Evolutionary conservation across 176 grass and related monocot species (phyloP), one percentile per base, ranked within the genome.

Genomic region (Paspalum notatum): DNA sequence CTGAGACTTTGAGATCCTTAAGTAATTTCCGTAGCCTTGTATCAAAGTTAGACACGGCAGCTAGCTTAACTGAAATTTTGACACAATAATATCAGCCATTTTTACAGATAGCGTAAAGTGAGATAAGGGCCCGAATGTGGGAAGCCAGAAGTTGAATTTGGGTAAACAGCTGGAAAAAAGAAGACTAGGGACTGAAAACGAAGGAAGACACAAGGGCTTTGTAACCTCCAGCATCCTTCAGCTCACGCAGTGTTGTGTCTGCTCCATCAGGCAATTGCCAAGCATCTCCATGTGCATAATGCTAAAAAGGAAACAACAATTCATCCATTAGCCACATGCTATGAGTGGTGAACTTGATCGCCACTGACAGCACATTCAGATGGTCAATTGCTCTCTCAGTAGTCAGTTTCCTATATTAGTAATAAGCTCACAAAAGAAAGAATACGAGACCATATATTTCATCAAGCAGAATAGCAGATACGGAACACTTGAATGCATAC

Each of bases 31-130:
- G 66, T 74, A 95, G 56, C 46, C 95, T 88, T 60, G 90, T 93
- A 80, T 95, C 95, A 14, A 98, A 98, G 75, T 98, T 91, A 61
- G 95, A 93, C 27, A 98, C 92, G 53, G 93, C 95, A 65, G 90
- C 95, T 47, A 98, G 84, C 88, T 95, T 98, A 68, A 98, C 95
- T 98, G 90, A 85, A 87, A 83, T 67, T n/a, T 38, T 83, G 52
- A 74, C 76, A 87, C 50, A 56, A 32, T 45, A 91, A 51, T 7
- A 72, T 65, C 59, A 81, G 25, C 18, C 66, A 32, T 21, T 63
- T 32, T 21, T 45, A 44, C 3, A 9, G 51, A 80, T 32, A 18
- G 52, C 37, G 25, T 9, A 42, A 3, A 22, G 0, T 0, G 16
- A 76, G 32, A 49, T 67, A 71, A 57, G 9, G 27, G 16, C 5